These are phyloP conservation scores for Colletotrichum australisinense DNA, from an alignment of 2,329 filamentous ascomycete species.

Conservation along the genomic window DNA sequence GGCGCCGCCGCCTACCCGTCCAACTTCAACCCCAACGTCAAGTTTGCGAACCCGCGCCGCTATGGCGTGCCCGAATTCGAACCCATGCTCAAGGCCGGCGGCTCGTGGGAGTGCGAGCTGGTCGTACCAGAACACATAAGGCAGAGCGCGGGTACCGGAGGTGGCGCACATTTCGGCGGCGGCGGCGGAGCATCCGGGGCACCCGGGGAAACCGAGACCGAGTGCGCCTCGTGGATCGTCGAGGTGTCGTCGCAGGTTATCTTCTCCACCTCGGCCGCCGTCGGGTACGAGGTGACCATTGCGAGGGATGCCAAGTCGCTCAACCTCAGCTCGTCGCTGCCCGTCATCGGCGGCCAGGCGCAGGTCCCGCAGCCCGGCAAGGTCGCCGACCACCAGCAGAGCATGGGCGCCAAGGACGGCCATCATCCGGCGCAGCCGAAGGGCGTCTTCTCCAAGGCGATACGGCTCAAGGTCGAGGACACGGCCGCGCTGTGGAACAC, in stretches of 20 bases:
- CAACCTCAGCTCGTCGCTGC: slow-evolving; percentile 66
- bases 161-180: slow-evolving; percentile 58
- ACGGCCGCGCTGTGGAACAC: slow-evolving; percentile 93
- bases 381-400: slow-evolving; percentile 80
- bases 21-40: slow-evolving; percentile 84
- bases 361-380: slow-evolving; percentile 74
- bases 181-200: slow-evolving; percentile 38
- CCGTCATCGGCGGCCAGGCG: slow-evolving; percentile 55
- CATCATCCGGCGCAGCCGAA: slow-evolving; percentile 72
- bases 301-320: slow-evolving; percentile 88
- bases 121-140: slow-evolving; percentile 83
- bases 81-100: slow-evolving; percentile 95
- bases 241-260: slow-evolving; percentile 94
- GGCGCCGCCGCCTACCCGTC: slow-evolving; percentile 88
- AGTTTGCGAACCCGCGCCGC: slow-evolving; percentile 74
- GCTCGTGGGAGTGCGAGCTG: slow-evolving; percentile 84
- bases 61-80: slow-evolving; percentile 92
- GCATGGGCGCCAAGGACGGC: slow-evolving; percentile 65
- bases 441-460: slow-evolving; percentile 86
- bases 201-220: slow-evolving; percentile 53
- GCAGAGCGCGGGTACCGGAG: slow-evolving; percentile 66
- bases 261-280: slow-evolving; percentile 89
- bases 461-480: slow-evolving; percentile 85
- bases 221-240: slow-evolving; percentile 85
- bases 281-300: slow-evolving; percentile 88